Base-by-base conservation (phyloP, 352 stramenopile genomes). In the Phytophthora palmivora region DNA sequence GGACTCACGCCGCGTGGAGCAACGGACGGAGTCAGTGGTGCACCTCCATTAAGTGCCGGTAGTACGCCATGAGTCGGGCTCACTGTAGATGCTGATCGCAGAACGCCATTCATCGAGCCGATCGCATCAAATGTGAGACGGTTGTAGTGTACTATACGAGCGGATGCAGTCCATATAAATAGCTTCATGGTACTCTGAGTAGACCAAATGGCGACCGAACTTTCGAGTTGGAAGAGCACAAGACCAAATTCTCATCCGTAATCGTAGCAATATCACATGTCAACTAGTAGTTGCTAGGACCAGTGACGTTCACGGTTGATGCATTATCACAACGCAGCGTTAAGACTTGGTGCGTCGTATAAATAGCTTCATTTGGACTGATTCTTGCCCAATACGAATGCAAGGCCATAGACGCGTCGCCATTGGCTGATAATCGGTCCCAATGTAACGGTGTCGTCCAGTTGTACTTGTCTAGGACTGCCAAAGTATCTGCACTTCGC, bases 391-490 rank as follows among this genome's bases (percentile, higher is more conserved):
- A n/a, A n/a, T n/a, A n/a, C n/a, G n/a, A n/a, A n/a, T n/a, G n/a
- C n/a, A n/a, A n/a, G n/a, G n/a, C n/a, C n/a, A n/a, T n/a, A n/a
- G n/a, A n/a, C n/a, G n/a, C n/a, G n/a, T n/a, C n/a, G n/a, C n/a
- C 21, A 58, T 58, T 65, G 57, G 56, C 18, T 45, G 28, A 43
- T 21, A 45, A 15, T 15, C 11, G 6, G 26, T 39, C 24, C 34
- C 42, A 16, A 24, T 36, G 42, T 50, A 55, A 63, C 36, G 55
- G n/a, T n/a, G 36, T 24, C 41, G 56, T 63, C 60, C 41, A 51
- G 45, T 47, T 41, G 47, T 44, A 36, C 58, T 63, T 59, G 53
- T 58, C 60, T 32, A 46, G 36, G n/a, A n/a, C n/a, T n/a, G 39
- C 34, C 33, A 28, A n/a, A 52, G 24, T 45, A 52, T 46, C 28